Conservation (phyloP, 106 monocot species). For the Dendrobium catenatum region DNA sequence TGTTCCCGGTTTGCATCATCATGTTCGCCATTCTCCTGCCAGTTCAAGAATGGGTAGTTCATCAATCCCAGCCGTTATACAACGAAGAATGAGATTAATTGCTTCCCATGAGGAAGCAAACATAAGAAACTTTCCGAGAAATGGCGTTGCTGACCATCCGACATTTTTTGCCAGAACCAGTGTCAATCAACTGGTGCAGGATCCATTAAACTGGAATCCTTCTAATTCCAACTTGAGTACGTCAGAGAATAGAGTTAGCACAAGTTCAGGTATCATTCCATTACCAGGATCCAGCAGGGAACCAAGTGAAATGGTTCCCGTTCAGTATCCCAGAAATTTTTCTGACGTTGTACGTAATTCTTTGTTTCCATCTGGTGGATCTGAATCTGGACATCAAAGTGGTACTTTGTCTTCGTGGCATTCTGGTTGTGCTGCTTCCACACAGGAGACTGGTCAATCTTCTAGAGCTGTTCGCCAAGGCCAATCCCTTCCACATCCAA, state of each 20-base stretch:
- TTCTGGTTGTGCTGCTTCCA: slow-evolving; percentile 18
- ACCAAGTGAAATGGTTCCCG: slow-evolving; percentile 26
- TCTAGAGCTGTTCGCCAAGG: slow-evolving; percentile 14
- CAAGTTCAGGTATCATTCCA: slow-evolving; percentile 24
- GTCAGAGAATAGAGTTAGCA: slow-evolving; percentile 21
- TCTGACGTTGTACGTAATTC: slow-evolving; percentile 22
- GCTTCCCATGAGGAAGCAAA: slow-evolving; percentile 15
- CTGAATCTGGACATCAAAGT: slow-evolving; percentile 26
- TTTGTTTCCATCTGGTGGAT: slow-evolving; percentile 14
- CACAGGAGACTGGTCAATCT: slow-evolving; percentile 19
- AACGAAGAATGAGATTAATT: slow-evolving; percentile 18
- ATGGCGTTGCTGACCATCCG: slow-evolving; percentile 6
- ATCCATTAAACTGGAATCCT: slow-evolving; percentile 32
- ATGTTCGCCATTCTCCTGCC: slow-evolving; percentile 12
- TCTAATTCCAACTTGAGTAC: slow-evolving; percentile 19
- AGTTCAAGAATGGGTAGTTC: slow-evolving; percentile 12
- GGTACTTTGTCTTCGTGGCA: slow-evolving; percentile 20
- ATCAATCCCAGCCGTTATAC: slow-evolving; percentile 21
- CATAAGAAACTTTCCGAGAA: slow-evolving; percentile 16
- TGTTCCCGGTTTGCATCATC: slow-evolving; percentile 19
- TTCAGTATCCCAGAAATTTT: slow-evolving; percentile 23
- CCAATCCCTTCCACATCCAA: slow-evolving; percentile 27
- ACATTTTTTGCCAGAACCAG: slow-evolving; percentile 19
- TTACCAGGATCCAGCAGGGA: slow-evolving; percentile 17
- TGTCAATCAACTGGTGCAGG: slow-evolving; percentile 25